phyloP scores from a whole-genome alignment of 1,139 yeast species.

The Kluyveromyces sp. region DNA sequence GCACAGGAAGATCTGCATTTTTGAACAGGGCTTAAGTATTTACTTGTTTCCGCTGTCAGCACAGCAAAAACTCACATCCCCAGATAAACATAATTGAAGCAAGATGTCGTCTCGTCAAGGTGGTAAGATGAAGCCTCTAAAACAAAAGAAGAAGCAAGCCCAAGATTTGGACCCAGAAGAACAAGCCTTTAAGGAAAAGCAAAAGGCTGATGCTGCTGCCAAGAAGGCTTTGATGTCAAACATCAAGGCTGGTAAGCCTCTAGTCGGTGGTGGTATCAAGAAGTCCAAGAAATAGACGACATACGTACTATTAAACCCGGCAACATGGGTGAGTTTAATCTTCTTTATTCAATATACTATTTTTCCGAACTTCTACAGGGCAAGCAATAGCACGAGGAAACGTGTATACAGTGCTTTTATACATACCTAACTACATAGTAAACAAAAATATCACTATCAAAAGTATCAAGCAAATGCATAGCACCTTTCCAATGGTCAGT shows the following conservation, averaged over 20 bases:
- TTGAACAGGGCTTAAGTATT: too few relatives aligned
- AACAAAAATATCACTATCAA: too few relatives aligned
- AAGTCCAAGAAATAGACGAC: constrained; percentile 56
- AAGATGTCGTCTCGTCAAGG: constrained; percentile 68
- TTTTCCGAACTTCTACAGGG: too few relatives aligned
- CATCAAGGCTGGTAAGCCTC: constrained; percentile 85
- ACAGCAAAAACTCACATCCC: background rate
- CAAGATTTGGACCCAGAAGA: constrained; percentile 79
- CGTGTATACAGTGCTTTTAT: too few relatives aligned
- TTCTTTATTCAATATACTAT: too few relatives aligned
- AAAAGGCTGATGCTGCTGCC: constrained; percentile 90
- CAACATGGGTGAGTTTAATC: background rate
- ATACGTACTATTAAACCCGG: background rate
- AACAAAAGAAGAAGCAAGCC: constrained; percentile 65
- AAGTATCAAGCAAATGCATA: too few relatives aligned
- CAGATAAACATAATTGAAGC: background rate
- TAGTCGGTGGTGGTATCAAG: constrained; percentile 91
- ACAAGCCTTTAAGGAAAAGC: constrained; percentile 81
- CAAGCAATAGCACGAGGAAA: too few relatives aligned
- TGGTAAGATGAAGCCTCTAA: constrained; percentile 45
- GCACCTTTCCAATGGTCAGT: background rate
- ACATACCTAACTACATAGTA: too few relatives aligned
- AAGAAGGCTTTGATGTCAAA: constrained; percentile 83
- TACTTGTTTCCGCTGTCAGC: too few relatives aligned
- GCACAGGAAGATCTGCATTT: too few relatives aligned